Conservation (phyloP, 148 eudicot genomes). For the Diospyros lotus region DNA sequence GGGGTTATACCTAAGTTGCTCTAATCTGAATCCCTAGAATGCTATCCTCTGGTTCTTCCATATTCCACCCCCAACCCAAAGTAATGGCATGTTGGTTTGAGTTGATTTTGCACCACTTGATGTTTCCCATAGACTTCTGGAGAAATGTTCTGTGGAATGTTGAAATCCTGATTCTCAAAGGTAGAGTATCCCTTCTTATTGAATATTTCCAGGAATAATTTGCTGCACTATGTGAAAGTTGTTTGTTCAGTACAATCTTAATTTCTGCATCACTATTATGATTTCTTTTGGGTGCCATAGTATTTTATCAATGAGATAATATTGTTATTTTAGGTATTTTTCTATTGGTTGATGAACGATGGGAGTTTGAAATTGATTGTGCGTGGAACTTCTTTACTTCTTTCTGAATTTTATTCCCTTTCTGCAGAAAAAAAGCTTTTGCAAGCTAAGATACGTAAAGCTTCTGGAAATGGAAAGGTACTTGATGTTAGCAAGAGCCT, state of each 20-base stretch:
- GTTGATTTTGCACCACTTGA: neutral
- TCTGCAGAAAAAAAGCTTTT: constrained; percentile 80
- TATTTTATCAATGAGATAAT: neutral
- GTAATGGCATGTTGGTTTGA: neutral
- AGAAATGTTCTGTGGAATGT: neutral
- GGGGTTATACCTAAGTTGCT: too few species aligned
- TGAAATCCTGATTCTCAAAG: neutral
- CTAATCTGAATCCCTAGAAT: too few species aligned
- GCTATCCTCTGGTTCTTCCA: too few species aligned
- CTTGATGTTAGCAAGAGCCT: constrained; percentile 37
- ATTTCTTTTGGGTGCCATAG: neutral
- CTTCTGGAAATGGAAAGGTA: constrained; percentile 51
- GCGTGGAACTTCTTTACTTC: neutral
- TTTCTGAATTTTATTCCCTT: constrained; percentile 1
- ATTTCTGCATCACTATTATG: neutral
- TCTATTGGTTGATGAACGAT: neutral
- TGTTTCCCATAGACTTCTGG: neutral
- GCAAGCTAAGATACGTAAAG: constrained; percentile 73
- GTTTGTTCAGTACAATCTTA: neutral
- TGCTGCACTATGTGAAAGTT: neutral
- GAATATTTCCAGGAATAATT: neutral
- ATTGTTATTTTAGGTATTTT: neutral
- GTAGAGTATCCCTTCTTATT: neutral
- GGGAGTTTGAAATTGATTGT: neutral
- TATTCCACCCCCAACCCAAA: too few species aligned